Percentiles rank a stretch among this genome's conserved stretches.
Evolutionary conservation across 1,284 basidiomycete genomes (phyloP).

Genomic region (Puccinia polysora): DNA sequence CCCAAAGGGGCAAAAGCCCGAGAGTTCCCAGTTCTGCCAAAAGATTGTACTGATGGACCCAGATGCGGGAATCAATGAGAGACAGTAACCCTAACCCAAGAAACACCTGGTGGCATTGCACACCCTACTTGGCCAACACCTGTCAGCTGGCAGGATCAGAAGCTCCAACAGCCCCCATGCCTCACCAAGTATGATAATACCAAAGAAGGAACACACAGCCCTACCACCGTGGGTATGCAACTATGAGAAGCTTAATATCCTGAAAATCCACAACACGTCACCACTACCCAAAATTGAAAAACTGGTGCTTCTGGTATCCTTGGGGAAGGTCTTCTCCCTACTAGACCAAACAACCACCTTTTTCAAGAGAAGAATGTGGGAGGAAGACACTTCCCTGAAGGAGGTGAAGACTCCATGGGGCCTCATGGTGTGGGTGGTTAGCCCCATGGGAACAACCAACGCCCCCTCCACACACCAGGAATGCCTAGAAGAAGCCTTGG

Average conservation of each 20-base stretch:
- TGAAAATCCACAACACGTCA: conserved; percentile 25
- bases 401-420: conserved; percentile 44
- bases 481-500: conserved; percentile 46
- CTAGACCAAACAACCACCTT: conserved; percentile 45
- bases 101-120: conserved; percentile 4
- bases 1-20: background rate
- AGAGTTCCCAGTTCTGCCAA: background rate
- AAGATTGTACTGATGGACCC: conserved; percentile 16
- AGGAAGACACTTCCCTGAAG: conserved; percentile 45
- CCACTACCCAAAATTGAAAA: conserved; percentile 46
- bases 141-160: background rate
- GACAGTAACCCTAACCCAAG: conserved; percentile 20
- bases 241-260: background rate
- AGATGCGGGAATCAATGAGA: conserved; percentile 3
- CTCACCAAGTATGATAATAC: conserved; percentile 17
- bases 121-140: conserved; percentile 11
- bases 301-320: conserved; percentile 40
- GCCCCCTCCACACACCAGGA: conserved; percentile 54
- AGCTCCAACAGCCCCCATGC: conserved; percentile 6
- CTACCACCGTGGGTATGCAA: conserved; percentile 5
- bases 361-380: conserved; percentile 44
- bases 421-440: conserved; percentile 44
- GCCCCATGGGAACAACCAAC: conserved; percentile 50
- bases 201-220: conserved; percentile 1
- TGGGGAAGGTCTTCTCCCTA: conserved; percentile 45